These are phyloP conservation scores for Miamiensis avidus DNA, from an alignment of 169 alveolate species.

Conservation along the genomic window DNA sequence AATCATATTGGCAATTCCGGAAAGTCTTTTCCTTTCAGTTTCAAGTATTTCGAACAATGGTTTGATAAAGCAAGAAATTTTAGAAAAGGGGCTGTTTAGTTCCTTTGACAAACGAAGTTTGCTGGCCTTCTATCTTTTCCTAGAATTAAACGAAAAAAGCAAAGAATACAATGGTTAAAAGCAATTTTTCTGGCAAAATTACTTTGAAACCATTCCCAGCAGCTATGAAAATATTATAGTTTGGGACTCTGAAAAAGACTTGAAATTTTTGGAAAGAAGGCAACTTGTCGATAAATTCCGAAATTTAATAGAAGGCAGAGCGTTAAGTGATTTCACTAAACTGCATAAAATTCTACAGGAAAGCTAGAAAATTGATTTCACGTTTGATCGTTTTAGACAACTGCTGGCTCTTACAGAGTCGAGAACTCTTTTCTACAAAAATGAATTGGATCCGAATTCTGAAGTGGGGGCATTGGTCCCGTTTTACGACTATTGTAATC, in stretches of 20 bases:
- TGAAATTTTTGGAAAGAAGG: not conserved
- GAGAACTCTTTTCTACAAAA: conserved; percentile 10
- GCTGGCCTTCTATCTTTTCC: not conserved
- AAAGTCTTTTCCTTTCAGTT: not conserved
- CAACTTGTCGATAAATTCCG: not conserved
- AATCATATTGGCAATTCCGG: not conserved
- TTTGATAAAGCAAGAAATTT: not conserved
- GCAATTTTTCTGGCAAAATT: not conserved
- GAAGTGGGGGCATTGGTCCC: conserved; percentile 18
- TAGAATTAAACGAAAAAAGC: not conserved
- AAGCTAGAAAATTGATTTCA: no score
- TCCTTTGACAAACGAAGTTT: not conserved
- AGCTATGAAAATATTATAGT: not conserved
- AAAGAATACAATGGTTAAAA: no score
- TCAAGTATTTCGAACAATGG: no score
- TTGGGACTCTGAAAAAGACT: not conserved
- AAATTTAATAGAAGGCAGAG: not conserved
- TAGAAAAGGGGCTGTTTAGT: not conserved
- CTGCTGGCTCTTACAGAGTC: conserved; percentile 15
- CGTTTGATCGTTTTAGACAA: not conserved
- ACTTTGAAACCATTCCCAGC: not conserved
- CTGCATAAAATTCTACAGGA: not conserved
- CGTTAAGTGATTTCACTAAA: no score
- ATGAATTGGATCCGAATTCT: conserved; percentile 11
- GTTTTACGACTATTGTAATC: conserved; percentile 4